Evolutionary conservation across 371 early-diverging fungal genomes (phyloP).

Genomic region (Mucor lusitanicus): DNA sequence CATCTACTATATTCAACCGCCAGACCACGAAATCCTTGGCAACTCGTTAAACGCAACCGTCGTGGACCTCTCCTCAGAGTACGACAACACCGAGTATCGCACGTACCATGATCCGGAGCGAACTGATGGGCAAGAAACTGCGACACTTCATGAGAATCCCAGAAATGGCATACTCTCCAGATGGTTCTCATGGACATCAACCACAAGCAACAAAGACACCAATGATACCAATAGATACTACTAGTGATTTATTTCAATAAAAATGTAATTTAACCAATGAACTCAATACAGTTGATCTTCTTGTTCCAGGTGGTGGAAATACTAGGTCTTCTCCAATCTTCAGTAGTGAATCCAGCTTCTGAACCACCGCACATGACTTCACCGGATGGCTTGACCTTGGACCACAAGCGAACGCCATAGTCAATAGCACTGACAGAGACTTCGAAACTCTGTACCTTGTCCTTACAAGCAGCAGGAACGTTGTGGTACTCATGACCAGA

Average conservation of each 20-base stretch:
- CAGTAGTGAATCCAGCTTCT: constrained; percentile 3
- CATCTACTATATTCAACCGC: constrained; percentile 39
- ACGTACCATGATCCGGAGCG: background rate
- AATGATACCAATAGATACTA: background rate
- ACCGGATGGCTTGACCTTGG: background rate
- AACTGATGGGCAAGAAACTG: background rate
- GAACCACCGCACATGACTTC: background rate
- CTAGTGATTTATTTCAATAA: background rate
- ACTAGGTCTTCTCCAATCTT: constrained; percentile 10
- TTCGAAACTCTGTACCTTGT: constrained; percentile 5
- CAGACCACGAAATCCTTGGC: constrained; percentile 4
- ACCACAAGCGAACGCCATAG: constrained; percentile 3
- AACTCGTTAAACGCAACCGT: background rate
- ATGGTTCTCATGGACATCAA: constrained; percentile 1
- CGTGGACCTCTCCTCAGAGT: background rate
- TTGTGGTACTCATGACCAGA: constrained; percentile 6
- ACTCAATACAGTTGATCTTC: constrained; percentile 8
- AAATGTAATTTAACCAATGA: constrained; percentile 1
- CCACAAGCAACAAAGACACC: background rate
- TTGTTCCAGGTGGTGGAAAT: constrained; percentile 3
- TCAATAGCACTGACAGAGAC: background rate
- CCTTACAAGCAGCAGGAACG: background rate
- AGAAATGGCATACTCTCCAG: background rate
- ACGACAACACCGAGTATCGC: background rate
- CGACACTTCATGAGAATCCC: background rate